A percentile compares a stretch with the other conserved stretches of the same genome.
These are phyloP conservation scores for Colletotrichum karsti DNA, from an alignment of 2,329 filamentous ascomycete species.

Conservation along the genomic window DNA sequence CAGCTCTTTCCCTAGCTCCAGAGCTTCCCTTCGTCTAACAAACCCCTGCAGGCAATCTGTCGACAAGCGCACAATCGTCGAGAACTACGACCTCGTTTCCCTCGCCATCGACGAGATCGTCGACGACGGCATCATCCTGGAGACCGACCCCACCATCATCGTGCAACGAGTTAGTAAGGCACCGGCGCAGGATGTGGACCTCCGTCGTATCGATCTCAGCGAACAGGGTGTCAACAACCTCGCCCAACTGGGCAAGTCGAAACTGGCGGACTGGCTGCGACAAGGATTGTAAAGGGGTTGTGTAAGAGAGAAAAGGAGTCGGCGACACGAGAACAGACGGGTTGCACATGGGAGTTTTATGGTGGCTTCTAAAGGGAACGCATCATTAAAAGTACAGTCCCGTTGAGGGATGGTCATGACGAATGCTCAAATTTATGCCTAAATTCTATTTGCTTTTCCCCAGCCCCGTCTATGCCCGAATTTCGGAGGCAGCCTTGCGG, in stretches of 20 bases:
- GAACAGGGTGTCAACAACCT: constrained; percentile 95
- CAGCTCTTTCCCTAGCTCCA: not conserved
- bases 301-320: not conserved
- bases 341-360: constrained; percentile 28
- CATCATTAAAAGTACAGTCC: constrained; percentile 30
- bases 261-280: constrained; percentile 89
- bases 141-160: constrained; percentile 95
- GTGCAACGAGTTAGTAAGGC: constrained; percentile 92
- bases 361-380: constrained; percentile 28
- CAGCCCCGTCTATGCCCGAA: constrained; percentile 52
- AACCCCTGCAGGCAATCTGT: constrained; percentile 78
- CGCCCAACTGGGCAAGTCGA: constrained; percentile 92
- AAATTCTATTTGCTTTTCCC: constrained; percentile 13
- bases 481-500: constrained; percentile 77
- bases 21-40: not conserved
- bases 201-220: constrained; percentile 94
- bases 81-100: constrained; percentile 93
- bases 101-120: constrained; percentile 95
- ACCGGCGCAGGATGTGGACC: constrained; percentile 87
- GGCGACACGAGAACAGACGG: not conserved
- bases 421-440: constrained; percentile 31
- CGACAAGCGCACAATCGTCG: constrained; percentile 96
- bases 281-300: constrained; percentile 71
- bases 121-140: constrained; percentile 94
- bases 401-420: constrained; percentile 19